phyloP scores from a whole-genome alignment of 306 rosid genomes.

The cucumber (Cucumis sativus) region DNA sequence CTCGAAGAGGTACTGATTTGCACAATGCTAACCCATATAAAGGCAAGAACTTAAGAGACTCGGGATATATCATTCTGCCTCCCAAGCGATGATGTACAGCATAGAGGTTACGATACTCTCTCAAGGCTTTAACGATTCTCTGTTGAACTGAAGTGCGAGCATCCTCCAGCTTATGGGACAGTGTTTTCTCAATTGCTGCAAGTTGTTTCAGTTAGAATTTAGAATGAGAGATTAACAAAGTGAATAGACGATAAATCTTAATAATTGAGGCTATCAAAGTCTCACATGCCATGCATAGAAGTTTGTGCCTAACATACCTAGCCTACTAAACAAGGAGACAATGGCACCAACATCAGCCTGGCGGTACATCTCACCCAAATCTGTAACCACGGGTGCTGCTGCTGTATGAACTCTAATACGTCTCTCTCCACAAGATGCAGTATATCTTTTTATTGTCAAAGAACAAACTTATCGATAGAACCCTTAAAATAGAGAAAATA shows the following conservation, averaged over 20 bases:
- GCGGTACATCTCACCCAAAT: conserved; percentile 77
- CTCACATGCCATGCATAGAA: conserved; percentile 1
- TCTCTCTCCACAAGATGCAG: conserved; percentile 98
- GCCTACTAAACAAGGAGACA: conserved; percentile 67
- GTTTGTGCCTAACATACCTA: conserved; percentile 38
- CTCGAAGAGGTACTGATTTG: conserved; percentile 78
- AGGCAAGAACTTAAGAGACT: conserved; percentile 64
- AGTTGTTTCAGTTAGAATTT: conserved; percentile 18
- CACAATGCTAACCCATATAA: conserved; percentile 81
- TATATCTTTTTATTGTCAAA: conserved; percentile 64
- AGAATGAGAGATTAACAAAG: neutral
- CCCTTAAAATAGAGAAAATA: neutral
- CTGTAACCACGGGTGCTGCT: conserved; percentile 86
- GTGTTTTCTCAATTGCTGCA: conserved; percentile 88
- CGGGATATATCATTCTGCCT: conserved; percentile 89
- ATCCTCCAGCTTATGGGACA: conserved; percentile 81
- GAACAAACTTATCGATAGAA: conserved; percentile 13
- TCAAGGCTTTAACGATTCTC: conserved; percentile 73
- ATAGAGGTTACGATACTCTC: conserved; percentile 77
- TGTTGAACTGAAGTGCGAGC: conserved; percentile 70
- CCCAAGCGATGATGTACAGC: conserved; percentile 92
- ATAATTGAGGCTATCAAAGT: neutral
- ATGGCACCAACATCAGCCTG: conserved; percentile 89
- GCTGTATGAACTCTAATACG: conserved; percentile 95
- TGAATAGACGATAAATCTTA: neutral